A percentile compares a stretch with the other conserved stretches of the same genome.
phyloP scores from a whole-genome alignment of 352 stramenopile species.

The Phytophthora ramorum region DNA sequence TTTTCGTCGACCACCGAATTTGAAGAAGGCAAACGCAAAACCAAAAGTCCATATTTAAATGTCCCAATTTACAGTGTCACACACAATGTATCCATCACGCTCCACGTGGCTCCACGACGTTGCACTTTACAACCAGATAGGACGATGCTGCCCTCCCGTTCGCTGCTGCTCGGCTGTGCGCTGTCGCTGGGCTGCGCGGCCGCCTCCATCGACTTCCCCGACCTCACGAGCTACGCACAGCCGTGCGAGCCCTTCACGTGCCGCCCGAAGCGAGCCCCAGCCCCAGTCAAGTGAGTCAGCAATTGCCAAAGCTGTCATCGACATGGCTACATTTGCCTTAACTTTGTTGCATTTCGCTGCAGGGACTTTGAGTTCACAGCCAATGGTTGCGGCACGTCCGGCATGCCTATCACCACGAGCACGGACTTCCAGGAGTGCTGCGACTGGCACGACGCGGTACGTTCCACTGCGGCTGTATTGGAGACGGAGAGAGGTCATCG shows the following conservation, averaged over 20 bases:
- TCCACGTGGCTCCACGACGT: constrained; percentile 12
- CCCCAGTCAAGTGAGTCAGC: constrained; percentile 29
- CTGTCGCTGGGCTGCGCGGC: constrained; percentile 15
- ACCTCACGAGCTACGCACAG: constrained; percentile 45
- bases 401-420: constrained; percentile 52
- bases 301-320: not conserved
- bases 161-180: constrained; percentile 26
- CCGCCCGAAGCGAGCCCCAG: constrained; percentile 19
- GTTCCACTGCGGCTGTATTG: constrained; percentile 1
- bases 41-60: too few relatives aligned
- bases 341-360: not conserved
- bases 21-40: not conserved
- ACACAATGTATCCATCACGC: not conserved
- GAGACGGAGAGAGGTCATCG: not conserved
- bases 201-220: constrained; percentile 28
- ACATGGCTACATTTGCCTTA: constrained; percentile 18
- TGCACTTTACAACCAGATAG: constrained; percentile 5
- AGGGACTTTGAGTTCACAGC: constrained; percentile 79
- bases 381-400: constrained; percentile 78
- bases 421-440: constrained; percentile 76
- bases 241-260: constrained; percentile 54
- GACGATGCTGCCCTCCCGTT: constrained; percentile 22
- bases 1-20: constrained; percentile 12
- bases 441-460: constrained; percentile 83
- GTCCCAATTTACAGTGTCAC: not conserved